Percentiles rank a stretch among this genome's conserved stretches.
Evolutionary conservation across 371 early-diverging fungal genomes (phyloP).

Genomic region (Actinomortierella wolfii): DNA sequence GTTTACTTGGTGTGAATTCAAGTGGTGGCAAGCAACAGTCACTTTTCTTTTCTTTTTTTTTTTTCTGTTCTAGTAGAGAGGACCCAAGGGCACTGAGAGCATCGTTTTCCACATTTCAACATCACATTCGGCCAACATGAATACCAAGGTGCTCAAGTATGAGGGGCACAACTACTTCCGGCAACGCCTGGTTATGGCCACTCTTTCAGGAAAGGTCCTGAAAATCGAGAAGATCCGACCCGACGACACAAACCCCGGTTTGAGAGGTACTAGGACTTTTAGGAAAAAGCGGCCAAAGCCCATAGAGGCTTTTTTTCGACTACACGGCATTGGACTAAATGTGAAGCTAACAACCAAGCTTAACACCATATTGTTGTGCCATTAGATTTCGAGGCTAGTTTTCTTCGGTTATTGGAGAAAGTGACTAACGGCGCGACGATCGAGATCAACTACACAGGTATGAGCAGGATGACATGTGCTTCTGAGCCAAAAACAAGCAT

Average conservation of each 20-base stretch:
- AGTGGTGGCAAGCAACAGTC: too few relatives aligned
- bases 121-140: too few relatives aligned
- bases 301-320: too few relatives aligned
- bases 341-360: not conserved
- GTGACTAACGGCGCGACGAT: conserved; percentile 91
- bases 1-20: too few relatives aligned
- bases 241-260: conserved; percentile 87
- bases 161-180: conserved; percentile 84
- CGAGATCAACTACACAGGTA: conserved; percentile 92
- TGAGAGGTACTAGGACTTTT: conserved; percentile 59
- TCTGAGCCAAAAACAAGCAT: too few relatives aligned
- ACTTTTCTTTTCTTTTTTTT: too few relatives aligned
- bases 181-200: conserved; percentile 92
- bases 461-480: not conserved
- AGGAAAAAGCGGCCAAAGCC: not conserved
- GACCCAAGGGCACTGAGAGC: too few relatives aligned
- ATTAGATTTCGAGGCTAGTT: conserved; percentile 86
- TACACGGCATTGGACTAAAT: not conserved
- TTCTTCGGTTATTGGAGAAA: conserved; percentile 88
- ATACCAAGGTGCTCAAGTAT: conserved; percentile 54
- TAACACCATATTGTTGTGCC: not conserved
- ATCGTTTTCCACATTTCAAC: too few relatives aligned
- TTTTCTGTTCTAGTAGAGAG: too few relatives aligned
- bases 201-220: conserved; percentile 81
- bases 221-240: conserved; percentile 90